These are phyloP conservation scores for Saccharomycopsis javanensis DNA, from an alignment of 805 yeast genomes.

Conservation along the genomic window DNA sequence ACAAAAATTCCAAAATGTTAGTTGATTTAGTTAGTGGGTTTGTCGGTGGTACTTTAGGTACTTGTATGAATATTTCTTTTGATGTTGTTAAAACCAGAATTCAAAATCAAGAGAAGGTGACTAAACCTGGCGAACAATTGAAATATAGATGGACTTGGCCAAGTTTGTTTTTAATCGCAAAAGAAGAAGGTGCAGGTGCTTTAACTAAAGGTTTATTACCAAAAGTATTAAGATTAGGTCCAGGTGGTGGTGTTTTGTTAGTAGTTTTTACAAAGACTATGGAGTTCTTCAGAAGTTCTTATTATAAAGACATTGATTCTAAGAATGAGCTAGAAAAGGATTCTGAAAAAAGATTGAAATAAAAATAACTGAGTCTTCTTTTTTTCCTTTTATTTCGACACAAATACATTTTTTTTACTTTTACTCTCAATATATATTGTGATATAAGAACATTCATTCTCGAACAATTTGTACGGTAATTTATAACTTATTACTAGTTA, in stretches of 20 bases:
- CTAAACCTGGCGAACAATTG: constrained; percentile 57
- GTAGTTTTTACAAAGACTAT: constrained; percentile 93
- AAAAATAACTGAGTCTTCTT: too few relatives aligned
- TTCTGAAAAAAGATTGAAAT: constrained; percentile 1
- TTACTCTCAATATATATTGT: too few relatives aligned
- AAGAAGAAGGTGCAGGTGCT: constrained; percentile 88
- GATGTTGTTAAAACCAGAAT: constrained; percentile 97
- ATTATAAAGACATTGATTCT: constrained; percentile 15
- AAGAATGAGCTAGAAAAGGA: background rate
- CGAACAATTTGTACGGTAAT: too few relatives aligned
- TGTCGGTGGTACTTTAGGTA: constrained; percentile 95
- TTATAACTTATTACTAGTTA: too few relatives aligned
- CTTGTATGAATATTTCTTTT: constrained; percentile 90
- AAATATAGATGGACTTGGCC: constrained; percentile 93
- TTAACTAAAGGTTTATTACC: constrained; percentile 95
- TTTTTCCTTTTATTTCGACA: too few relatives aligned
- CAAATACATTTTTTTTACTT: too few relatives aligned
- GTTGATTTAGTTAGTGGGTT: constrained; percentile 89
- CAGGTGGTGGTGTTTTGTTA: constrained; percentile 97
- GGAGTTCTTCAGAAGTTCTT: constrained; percentile 75
- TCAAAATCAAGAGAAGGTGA: constrained; percentile 54
- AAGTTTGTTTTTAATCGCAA: constrained; percentile 58
- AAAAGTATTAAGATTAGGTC: constrained; percentile 93
- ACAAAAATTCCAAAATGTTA: constrained; percentile 61
- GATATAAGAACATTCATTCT: too few relatives aligned